Conservation (phyloP, 1,139 yeast species). For the Debaryomyces robertsiae region DNA sequence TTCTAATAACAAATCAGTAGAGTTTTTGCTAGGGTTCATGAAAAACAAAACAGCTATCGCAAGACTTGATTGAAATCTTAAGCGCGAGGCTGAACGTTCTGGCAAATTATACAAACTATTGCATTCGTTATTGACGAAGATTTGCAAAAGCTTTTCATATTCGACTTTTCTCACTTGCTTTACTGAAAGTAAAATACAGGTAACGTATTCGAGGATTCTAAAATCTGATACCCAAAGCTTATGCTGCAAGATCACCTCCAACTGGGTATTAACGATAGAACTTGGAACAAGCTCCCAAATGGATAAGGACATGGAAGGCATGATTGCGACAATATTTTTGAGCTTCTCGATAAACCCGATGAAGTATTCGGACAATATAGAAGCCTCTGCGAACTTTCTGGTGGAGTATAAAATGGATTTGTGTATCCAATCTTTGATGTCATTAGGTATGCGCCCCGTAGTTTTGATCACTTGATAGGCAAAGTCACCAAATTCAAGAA, state of each 20-base stretch:
- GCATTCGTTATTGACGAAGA: conserved; percentile 55
- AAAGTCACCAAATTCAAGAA: conserved; percentile 28
- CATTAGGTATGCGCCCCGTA: conserved; percentile 5
- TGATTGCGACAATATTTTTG: conserved; percentile 16
- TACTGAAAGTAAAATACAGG: conserved; percentile 36
- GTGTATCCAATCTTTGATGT: conserved; percentile 39
- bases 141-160: conserved; percentile 60
- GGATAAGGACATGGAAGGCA: conserved; percentile 15
- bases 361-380: conserved; percentile 37
- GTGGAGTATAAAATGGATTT: conserved; percentile 62
- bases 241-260: conserved; percentile 61
- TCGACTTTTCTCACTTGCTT: conserved; percentile 39
- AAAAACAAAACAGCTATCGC: conserved; percentile 48
- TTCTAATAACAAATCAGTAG: conserved; percentile 50
- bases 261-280: conserved; percentile 60
- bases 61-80: conserved; percentile 46
- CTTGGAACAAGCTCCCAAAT: conserved; percentile 51
- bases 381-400: conserved; percentile 59
- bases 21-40: conserved; percentile 48
- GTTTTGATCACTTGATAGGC: conserved; percentile 15
- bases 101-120: conserved; percentile 33
- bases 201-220: conserved; percentile 43
- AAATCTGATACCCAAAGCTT: conserved; percentile 47
- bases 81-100: conserved; percentile 18
- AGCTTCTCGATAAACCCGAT: conserved; percentile 25